Percentiles rank a stretch among this genome's conserved stretches.
Evolutionary conservation across 2,329 filamentous ascomycete genomes (phyloP).

Genomic region (Elsinoe ampelina): DNA sequence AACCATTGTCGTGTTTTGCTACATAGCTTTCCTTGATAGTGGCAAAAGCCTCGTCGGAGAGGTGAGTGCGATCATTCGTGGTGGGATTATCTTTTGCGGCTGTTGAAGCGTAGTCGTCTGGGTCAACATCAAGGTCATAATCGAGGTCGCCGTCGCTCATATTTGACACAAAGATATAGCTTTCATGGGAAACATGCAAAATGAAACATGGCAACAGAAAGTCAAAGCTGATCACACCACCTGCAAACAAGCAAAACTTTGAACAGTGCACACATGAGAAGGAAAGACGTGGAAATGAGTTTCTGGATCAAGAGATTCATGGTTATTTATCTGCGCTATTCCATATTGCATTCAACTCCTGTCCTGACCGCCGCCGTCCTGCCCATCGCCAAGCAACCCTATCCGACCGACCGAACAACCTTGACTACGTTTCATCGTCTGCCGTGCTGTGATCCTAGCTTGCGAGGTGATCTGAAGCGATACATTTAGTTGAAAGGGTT

Average conservation of each 20-base stretch:
- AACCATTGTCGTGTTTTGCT: slow-evolving; percentile 25
- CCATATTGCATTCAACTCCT: slow-evolving; percentile 7
- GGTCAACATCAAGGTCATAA: slow-evolving; percentile 25
- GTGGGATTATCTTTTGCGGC: slow-evolving; percentile 21
- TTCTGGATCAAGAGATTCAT: not conserved
- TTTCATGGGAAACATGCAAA: not conserved
- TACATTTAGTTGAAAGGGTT: slow-evolving; percentile 71
- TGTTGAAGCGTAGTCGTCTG: slow-evolving; percentile 26
- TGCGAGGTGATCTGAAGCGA: slow-evolving; percentile 8
- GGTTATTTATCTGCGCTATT: slow-evolving; percentile 5
- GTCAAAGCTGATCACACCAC: not conserved
- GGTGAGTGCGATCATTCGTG: slow-evolving; percentile 23
- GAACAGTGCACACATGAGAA: too few relatives aligned
- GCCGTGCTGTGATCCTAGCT: slow-evolving; percentile 8
- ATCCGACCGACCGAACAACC: slow-evolving; percentile 1
- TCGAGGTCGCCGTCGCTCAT: slow-evolving; percentile 18
- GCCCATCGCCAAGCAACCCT: not conserved
- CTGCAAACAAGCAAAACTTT: not conserved
- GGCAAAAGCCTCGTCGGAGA: slow-evolving; percentile 26
- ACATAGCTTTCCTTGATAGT: slow-evolving; percentile 24
- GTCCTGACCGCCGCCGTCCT: not conserved
- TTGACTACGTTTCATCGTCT: not conserved
- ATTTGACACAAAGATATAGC: not conserved
- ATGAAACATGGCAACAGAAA: not conserved
- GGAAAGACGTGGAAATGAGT: not conserved